phyloP scores from a whole-genome alignment of 2,329 filamentous ascomycete genomes.

The Amylocarpus encephaloides region DNA sequence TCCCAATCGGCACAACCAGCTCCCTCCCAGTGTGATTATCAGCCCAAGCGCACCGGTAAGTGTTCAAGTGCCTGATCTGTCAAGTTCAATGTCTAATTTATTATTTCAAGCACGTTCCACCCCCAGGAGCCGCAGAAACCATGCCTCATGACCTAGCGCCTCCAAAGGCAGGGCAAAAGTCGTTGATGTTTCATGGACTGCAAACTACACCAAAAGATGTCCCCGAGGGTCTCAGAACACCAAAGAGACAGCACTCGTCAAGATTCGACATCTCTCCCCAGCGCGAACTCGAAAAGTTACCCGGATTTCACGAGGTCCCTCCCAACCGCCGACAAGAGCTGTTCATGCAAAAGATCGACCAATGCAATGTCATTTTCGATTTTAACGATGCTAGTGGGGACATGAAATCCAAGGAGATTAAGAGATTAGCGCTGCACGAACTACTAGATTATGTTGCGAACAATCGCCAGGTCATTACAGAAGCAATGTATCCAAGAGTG shows the following conservation, averaged over 20 bases:
- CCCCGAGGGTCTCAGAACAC: slow-evolving; percentile 88
- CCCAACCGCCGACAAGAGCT: slow-evolving; percentile 91
- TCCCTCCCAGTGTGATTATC: slow-evolving; percentile 86
- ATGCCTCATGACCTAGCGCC: slow-evolving; percentile 97
- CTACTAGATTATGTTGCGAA: slow-evolving; percentile 97
- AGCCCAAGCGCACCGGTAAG: slow-evolving; percentile 89
- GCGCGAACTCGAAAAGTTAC: slow-evolving; percentile 91
- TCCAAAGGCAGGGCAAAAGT: slow-evolving; percentile 86
- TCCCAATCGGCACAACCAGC: slow-evolving; percentile 54
- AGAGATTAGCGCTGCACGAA: slow-evolving; percentile 90
- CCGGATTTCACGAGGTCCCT: slow-evolving; percentile 95
- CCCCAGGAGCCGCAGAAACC: slow-evolving; percentile 88
- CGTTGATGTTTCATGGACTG: slow-evolving; percentile 77
- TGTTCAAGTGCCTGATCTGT: slow-evolving; percentile 16
- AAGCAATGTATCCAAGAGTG: slow-evolving; percentile 97
- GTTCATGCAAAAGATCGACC: slow-evolving; percentile 99
- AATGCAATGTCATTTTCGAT: slow-evolving; percentile 99
- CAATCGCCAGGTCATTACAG: slow-evolving; percentile 95
- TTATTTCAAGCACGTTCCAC: slow-evolving; percentile 69
- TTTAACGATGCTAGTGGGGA: slow-evolving; percentile 97
- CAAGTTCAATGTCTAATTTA: slow-evolving; percentile 3
- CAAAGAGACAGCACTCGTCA: slow-evolving; percentile 94
- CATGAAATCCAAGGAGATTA: slow-evolving; percentile 99
- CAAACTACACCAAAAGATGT: slow-evolving; percentile 95
- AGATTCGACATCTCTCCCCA: slow-evolving; percentile 97